These are phyloP conservation scores for Rhizoclosmatium sp. DNA, from an alignment of 192 early-diverging fungal species.

Conservation along the genomic window DNA sequence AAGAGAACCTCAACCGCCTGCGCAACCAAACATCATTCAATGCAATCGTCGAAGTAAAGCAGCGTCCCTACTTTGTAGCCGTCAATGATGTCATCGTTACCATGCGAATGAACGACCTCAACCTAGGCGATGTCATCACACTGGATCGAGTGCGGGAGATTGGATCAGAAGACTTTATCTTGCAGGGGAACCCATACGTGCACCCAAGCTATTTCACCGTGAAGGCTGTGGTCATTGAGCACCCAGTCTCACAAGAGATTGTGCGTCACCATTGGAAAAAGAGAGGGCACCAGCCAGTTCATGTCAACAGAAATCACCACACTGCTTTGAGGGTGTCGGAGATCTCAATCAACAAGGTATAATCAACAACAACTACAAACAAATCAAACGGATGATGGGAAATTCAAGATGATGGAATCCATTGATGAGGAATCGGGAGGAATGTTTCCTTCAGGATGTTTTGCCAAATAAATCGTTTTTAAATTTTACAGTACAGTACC, in stretches of 20 bases:
- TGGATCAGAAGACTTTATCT: constrained; percentile 80
- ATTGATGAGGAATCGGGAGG: background rate
- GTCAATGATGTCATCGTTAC: constrained; percentile 89
- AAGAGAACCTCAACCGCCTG: constrained; percentile 43
- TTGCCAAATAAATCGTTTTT: background rate
- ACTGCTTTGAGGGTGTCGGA: constrained; percentile 54
- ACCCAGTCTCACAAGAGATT: constrained; percentile 62
- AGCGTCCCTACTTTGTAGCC: constrained; percentile 86
- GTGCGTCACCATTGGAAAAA: constrained; percentile 49
- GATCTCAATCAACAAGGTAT: constrained; percentile 50
- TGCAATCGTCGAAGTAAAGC: constrained; percentile 88
- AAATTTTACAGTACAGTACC: background rate
- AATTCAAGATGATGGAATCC: background rate
- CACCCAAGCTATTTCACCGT: constrained; percentile 75
- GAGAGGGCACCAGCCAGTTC: constrained; percentile 42
- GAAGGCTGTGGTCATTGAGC: constrained; percentile 89
- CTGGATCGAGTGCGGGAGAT: constrained; percentile 90
- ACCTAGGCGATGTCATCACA: constrained; percentile 85
- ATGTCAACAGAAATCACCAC: constrained; percentile 51
- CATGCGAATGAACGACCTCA: constrained; percentile 81
- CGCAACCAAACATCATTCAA: constrained; percentile 60
- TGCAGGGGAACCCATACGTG: constrained; percentile 88
- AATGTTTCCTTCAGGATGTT: background rate
- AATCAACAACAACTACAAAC: background rate
- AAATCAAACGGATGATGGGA: constrained; percentile 1